Evolutionary conservation across 768 basidiomycete genomes (phyloP).

Genomic region (Podaxis sp.): DNA sequence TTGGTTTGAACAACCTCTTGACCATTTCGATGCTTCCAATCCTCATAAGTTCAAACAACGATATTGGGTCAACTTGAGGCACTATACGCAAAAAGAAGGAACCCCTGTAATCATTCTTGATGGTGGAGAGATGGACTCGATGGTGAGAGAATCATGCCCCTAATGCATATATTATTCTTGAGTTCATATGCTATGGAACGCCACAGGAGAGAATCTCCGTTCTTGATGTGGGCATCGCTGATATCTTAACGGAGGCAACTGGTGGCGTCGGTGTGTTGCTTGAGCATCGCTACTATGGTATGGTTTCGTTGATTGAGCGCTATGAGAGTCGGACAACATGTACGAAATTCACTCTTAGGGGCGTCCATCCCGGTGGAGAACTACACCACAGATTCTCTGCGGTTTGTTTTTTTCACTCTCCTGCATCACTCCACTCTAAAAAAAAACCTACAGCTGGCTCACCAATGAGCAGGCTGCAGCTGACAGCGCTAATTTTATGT

Average conservation of each 20-base stretch:
- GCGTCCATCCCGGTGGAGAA: not conserved
- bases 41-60: conserved; percentile 75
- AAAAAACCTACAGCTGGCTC: not conserved
- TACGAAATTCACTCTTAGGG: not conserved
- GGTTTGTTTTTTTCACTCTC: not conserved
- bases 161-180: not conserved
- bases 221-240: conserved; percentile 77
- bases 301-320: not conserved
- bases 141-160: not conserved
- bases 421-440: not conserved
- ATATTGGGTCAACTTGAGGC: conserved; percentile 88
- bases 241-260: conserved; percentile 79
- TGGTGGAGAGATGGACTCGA: conserved; percentile 69
- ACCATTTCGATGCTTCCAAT: conserved; percentile 61
- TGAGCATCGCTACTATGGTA: conserved; percentile 89
- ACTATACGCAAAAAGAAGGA: conserved; percentile 65
- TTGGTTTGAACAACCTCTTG: conserved; percentile 81
- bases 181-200: not conserved
- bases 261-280: conserved; percentile 85
- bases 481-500: not conserved
- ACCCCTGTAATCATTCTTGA: conserved; percentile 89
- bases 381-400: not conserved
- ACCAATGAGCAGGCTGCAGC: not conserved
- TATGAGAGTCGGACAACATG: not conserved
- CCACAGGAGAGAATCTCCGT: conserved; percentile 45